Base-by-base conservation (phyloP, 495 filamentous ascomycete genomes). In the Podospora conica region DNA sequence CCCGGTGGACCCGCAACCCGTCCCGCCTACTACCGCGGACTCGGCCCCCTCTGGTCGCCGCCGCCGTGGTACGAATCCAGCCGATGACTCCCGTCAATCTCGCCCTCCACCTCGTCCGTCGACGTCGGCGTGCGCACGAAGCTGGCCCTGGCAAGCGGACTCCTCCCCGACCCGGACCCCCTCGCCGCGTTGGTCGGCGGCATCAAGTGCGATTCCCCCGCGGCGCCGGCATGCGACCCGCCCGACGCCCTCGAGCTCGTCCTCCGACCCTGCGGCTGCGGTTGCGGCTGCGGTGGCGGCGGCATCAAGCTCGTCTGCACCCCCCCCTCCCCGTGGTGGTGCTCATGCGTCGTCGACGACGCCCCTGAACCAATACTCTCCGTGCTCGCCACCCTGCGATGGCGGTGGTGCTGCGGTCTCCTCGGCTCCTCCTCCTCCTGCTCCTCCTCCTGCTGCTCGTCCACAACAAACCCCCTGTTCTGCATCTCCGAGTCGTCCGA, bases 401-500 rank as follows among this genome's bases (percentile, higher is more conserved):
- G 71, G 20, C n/a, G n/a, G 12, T 48, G 33, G 15, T 48, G 15
- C 33, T 27, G 25, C 2, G 33, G 33, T 15, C 33, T 48, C 33
- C 4, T 7, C 33, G 29, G 29, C 10, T 48, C 69, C 68, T 58
- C 65, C 69, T 23, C 55, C 33, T 0, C 55, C 59, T 1, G 73
- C 71, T 28, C 53, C 53, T 1, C 65, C 23, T 85, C 82, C 15
- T n/a, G n/a, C 59, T 1, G 73, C 71, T 28, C 53, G 48, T 1
- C 65, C 23, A 85, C 82, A 11, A 70, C 73, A 60, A 79, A 86
- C 12, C 79, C 82, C 12, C 69, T 77, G 68, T 75, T 79, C 29
- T 65, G 70, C n/a, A 81, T 70, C 33, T 85, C 82, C 0, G 78
- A 70, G 21, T 88, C 40, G 4, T 48, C 86, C 0, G 79, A 76